phyloP scores from a whole-genome alignment of 306 rosid species.

The Cicer arietinum region DNA sequence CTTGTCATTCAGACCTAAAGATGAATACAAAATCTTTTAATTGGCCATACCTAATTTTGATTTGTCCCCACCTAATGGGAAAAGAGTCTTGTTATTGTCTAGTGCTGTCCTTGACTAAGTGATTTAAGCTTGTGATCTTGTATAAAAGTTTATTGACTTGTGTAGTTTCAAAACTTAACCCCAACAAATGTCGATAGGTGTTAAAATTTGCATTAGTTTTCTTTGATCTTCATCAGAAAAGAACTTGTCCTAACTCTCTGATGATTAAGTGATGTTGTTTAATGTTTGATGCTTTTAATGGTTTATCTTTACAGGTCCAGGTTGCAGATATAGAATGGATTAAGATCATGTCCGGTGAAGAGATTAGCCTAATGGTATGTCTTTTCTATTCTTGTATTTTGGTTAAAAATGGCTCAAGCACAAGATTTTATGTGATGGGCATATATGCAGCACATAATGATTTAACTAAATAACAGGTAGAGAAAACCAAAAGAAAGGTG shows the following conservation, averaged over 20 bases:
- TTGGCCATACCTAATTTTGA: slow-evolving; percentile 15
- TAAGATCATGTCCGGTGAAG: slow-evolving; percentile 69
- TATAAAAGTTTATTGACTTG: slow-evolving; percentile 14
- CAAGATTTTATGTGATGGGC: slow-evolving; percentile 10
- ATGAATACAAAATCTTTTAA: not conserved
- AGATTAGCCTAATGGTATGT: slow-evolving; percentile 79
- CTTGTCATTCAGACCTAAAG: slow-evolving; percentile 7
- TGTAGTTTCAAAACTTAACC: slow-evolving; percentile 8
- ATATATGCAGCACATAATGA: slow-evolving; percentile 12
- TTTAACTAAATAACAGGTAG: slow-evolving; percentile 1
- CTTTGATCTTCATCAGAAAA: slow-evolving; percentile 18
- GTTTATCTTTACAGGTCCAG: slow-evolving; percentile 68
- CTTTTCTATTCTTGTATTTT: slow-evolving; percentile 35
- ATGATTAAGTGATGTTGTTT: slow-evolving; percentile 33
- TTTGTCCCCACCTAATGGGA: not conserved
- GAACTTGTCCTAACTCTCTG: slow-evolving; percentile 21
- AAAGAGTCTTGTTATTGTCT: not conserved
- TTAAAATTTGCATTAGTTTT: slow-evolving; percentile 26
- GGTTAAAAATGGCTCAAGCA: slow-evolving; percentile 28
- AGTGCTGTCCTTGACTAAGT: not conserved
- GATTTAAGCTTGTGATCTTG: slow-evolving; percentile 17
- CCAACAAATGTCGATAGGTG: slow-evolving; percentile 6
- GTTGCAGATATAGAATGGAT: slow-evolving; percentile 96
- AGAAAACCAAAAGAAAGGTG: slow-evolving; percentile 18
- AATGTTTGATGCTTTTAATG: slow-evolving; percentile 25